Evolutionary conservation across 2,329 filamentous ascomycete species (phyloP), one percentile per base, ranked within the genome.

Genomic region (Aureobasidium sp.): DNA sequence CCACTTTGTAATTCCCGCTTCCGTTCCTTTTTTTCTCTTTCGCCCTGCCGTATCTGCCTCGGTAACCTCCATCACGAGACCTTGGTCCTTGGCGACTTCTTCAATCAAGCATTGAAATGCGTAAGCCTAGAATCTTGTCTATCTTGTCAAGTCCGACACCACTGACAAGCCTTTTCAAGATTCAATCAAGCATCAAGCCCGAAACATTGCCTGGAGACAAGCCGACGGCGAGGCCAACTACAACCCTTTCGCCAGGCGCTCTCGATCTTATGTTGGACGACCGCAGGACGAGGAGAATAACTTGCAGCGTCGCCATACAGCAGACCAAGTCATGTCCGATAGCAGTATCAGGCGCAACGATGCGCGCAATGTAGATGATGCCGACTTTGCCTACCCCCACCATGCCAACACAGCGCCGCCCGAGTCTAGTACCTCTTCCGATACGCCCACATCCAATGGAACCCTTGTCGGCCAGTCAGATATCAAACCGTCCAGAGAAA

Each of bases 201-300:
- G 65, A 17, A 60, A 63, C 36, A 55, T 63, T n/a, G 65, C 65
- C 14, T 65, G 65, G 62, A 62, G 60, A 31, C 56, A 62, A 37
- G 41, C 60, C 22, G 62, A 64, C 53, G 63, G 62, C 34, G 58
- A 63, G 25, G 55, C 58, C 47, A 65, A 64, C 36, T 64, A 63
- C 60, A 66, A 66, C 39, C 65, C 65, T 14, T 66, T 65, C 48
- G 64, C 64, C 25, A 59, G 62, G 27, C 57, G 57, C 5, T 62
- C 60, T 12, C 45, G 60, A 14, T 53, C 41, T 6, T 56, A 61
- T 55, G 31, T 31, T n/a, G 45, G 37, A 47, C 44, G 62, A n/a
- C 31, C 25, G 7, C 42, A 45, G 31, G 60, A 65, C 48, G 55
- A 62, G 25, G 62, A 64, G 22, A 59, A 61, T 15, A 22, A 45